Conservation (phyloP, 345 rosid species). For the Alliaria petiolata region DNA sequence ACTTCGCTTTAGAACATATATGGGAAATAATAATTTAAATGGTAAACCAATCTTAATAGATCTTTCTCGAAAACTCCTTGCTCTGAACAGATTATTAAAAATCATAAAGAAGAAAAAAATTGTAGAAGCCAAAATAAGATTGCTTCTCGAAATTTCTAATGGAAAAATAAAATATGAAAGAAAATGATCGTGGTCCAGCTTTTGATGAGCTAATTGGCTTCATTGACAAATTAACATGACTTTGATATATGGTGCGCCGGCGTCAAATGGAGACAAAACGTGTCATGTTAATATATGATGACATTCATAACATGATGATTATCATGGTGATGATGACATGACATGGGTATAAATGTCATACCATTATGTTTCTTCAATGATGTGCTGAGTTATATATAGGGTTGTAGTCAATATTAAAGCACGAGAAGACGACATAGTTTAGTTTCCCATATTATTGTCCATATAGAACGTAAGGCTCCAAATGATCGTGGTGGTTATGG, state of each 20-base stretch:
- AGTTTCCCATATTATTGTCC: slow-evolving; percentile 8
- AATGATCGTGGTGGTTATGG: slow-evolving; percentile 31
- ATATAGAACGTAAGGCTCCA: slow-evolving; percentile 29
- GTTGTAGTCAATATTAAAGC: neutral
- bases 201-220: slow-evolving; percentile 34
- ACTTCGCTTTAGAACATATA: no score
- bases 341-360: neutral
- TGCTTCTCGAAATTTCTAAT: slow-evolving; percentile 27
- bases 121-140: slow-evolving; percentile 20
- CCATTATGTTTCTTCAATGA: neutral
- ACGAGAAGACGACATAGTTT: neutral
- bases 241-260: slow-evolving; percentile 25
- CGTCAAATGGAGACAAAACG: slow-evolving; percentile 18
- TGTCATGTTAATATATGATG: slow-evolving; percentile 11
- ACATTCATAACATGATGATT: neutral
- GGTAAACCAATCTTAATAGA: no score
- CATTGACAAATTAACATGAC: slow-evolving; percentile 29
- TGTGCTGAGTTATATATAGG: no score
- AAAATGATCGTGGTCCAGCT: slow-evolving; percentile 33
- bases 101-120: neutral
- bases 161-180: neutral
- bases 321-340: neutral
- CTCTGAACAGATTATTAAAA: slow-evolving; percentile 23
- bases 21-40: no score
- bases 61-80: no score